Percentiles rank a stretch among this genome's conserved stretches.
These are phyloP conservation scores for Russula brevipes DNA, from an alignment of 768 basidiomycete genomes.

Conservation along the genomic window DNA sequence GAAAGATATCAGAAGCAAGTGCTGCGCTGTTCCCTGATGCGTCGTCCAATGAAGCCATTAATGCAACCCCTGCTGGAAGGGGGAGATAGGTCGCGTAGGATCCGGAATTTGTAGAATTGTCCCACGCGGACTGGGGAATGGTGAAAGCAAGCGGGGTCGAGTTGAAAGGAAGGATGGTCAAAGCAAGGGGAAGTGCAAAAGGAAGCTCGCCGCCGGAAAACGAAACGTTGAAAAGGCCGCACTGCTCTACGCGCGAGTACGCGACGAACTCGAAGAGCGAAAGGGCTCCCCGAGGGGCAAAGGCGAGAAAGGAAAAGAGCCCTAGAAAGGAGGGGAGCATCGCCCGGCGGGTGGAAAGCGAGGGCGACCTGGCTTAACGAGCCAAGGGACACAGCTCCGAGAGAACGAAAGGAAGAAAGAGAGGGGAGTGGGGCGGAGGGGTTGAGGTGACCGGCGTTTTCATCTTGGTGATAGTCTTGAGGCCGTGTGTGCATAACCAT, in stretches of 20 bases:
- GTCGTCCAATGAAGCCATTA: slow-evolving; percentile 54
- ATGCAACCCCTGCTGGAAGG: slow-evolving; percentile 42
- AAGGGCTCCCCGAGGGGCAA: slow-evolving; percentile 29
- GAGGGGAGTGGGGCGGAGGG: background rate
- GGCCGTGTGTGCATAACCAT: background rate
- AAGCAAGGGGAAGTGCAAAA: slow-evolving; percentile 37
- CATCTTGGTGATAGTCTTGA: background rate
- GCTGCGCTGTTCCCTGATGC: slow-evolving; percentile 38
- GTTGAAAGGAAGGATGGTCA: slow-evolving; percentile 52
- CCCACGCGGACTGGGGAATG: slow-evolving; percentile 38
- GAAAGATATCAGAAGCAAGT: slow-evolving; percentile 44
- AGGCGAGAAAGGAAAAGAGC: slow-evolving; percentile 23
- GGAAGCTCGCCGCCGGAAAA: slow-evolving; percentile 40
- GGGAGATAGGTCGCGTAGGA: slow-evolving; percentile 49
- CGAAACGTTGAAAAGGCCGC: slow-evolving; percentile 44
- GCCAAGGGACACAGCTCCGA: background rate
- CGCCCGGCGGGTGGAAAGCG: background rate
- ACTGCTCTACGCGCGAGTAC: slow-evolving; percentile 47
- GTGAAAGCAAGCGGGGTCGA: slow-evolving; percentile 46
- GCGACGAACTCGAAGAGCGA: slow-evolving; percentile 31
- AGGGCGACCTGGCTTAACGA: background rate
- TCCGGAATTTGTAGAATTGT: slow-evolving; percentile 37
- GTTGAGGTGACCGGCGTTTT: background rate
- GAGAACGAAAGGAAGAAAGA: background rate
- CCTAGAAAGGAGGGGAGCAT: slow-evolving; percentile 16